These are phyloP conservation scores for Aspergillus nanangensis DNA, from an alignment of 495 filamentous ascomycete genomes.

Conservation along the genomic window DNA sequence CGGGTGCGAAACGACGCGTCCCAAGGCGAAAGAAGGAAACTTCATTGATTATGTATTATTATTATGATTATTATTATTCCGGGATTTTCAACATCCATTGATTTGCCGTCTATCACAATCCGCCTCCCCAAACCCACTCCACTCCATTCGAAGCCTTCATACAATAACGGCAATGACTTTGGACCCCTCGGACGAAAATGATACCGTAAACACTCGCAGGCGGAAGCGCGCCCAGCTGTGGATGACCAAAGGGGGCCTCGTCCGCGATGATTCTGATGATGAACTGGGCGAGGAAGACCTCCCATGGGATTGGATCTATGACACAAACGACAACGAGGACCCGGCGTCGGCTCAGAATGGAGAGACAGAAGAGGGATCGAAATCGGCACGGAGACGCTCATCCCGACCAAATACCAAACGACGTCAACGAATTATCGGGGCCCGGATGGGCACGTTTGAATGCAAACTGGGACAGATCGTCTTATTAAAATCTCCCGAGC, in stretches of 20 bases:
- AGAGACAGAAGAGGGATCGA: constrained; percentile 31
- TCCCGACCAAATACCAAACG: constrained; percentile 20
- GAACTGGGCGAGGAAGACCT: constrained; percentile 79
- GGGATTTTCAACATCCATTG: too few relatives aligned
- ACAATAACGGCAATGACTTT: constrained; percentile 18
- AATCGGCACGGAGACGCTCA: constrained; percentile 28
- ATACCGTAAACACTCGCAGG: constrained; percentile 10
- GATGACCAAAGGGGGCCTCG: constrained; percentile 61
- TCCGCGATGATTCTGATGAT: constrained; percentile 85
- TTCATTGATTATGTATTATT: too few relatives aligned
- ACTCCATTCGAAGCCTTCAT: too few relatives aligned
- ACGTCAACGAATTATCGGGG: constrained; percentile 62
- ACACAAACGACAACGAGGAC: constrained; percentile 23
- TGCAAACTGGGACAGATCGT: constrained; percentile 78
- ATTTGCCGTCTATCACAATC: too few relatives aligned
- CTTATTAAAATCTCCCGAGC: constrained; percentile 77
- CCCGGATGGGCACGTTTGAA: constrained; percentile 79
- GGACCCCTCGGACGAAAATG: constrained; percentile 14
- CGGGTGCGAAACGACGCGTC: too few relatives aligned
- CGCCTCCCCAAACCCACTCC: too few relatives aligned
- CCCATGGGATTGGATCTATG: constrained; percentile 94
- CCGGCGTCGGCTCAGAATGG: constrained; percentile 16
- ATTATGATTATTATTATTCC: too few relatives aligned
- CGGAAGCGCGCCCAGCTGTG: constrained; percentile 52
- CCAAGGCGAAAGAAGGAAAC: too few relatives aligned